Evolutionary conservation across 148 eudicot species (phyloP).

Genomic region (Vaccinium darrowii): DNA sequence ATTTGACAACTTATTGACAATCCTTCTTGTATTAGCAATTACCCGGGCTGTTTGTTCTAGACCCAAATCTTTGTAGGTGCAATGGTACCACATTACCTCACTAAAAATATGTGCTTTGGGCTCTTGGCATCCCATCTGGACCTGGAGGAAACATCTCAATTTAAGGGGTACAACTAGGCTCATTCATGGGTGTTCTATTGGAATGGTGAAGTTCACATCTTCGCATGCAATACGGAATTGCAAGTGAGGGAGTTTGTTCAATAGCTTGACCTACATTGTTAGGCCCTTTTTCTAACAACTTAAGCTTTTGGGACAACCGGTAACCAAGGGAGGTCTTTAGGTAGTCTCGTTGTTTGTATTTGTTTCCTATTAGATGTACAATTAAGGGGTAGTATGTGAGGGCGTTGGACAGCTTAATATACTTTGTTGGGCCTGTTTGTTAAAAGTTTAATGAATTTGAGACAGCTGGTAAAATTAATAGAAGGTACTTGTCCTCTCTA

Average conservation of each 20-base stretch:
- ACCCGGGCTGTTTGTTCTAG: neutral
- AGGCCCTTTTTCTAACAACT: too few species aligned
- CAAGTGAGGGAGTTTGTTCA: too few species aligned
- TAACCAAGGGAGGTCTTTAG: neutral
- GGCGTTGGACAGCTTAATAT: neutral
- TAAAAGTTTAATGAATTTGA: neutral
- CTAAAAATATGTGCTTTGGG: neutral
- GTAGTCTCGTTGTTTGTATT: neutral
- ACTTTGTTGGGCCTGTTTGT: neutral
- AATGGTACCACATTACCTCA: neutral
- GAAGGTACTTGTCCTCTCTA: neutral
- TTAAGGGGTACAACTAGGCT: neutral
- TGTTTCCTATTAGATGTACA: neutral
- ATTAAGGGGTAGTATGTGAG: neutral
- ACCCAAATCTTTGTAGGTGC: neutral
- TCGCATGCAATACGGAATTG: too few species aligned
- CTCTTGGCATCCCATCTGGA: neutral
- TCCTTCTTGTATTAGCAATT: neutral
- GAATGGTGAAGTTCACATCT: too few species aligned
- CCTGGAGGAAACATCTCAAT: neutral
- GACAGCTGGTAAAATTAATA: neutral
- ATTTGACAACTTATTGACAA: neutral
- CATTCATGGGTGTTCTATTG: too few species aligned
- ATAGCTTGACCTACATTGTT: neutral
- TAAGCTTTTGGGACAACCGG: too few species aligned